Evolutionary conservation across 768 basidiomycete genomes (phyloP), one percentile per base, ranked within the genome.

Genomic region (Leccinellum luteum): DNA sequence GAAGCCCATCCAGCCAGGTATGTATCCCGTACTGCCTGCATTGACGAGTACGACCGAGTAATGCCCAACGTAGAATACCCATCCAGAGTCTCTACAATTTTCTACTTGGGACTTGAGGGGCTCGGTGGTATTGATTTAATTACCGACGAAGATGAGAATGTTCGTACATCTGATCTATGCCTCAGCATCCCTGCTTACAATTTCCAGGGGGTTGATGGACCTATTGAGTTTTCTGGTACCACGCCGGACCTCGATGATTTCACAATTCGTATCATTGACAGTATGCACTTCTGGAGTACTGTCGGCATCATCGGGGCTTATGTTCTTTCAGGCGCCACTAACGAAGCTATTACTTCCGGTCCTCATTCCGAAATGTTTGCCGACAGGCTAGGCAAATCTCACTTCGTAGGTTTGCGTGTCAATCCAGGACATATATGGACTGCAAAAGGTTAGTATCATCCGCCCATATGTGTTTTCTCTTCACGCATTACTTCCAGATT

Each of bases 41-140:
- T 50, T 23, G 23, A 21, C 13, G 30, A 47, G 30, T 21, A 56
- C 55, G 82, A 77, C 68, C 12, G 41, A 47, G 47, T 67, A 48
- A 65, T 49, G n/a, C 25, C 30, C 44, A 27, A 44, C 48, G 7
- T 51, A 77, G 78, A 62, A 17, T 68, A 76, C 44, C 78, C 83
- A 9, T 87, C 87, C 21, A 79, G 85, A 23, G 81, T 87, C 30
- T 92, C 94, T 2, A 76, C 89, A 2, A 81, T 98, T 52, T 96
- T 93, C 68, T 96, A 98, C 66, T 74, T 89, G 61, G 94, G 93
- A 0, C 73, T 95, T 30, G 94, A 98, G 65, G 95, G 94, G 0
- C 74, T 94, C 1, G 94, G 96, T 14, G 85, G 81, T 3, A 58
- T 98, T 25, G 85, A 90, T 57, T 81, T 97, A 79, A 87, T 90